Percentiles rank a stretch among this genome's conserved stretches.
These are phyloP conservation scores for Aspergillus novoparasiticus DNA, from an alignment of 2,329 filamentous ascomycete species.

Conservation along the genomic window DNA sequence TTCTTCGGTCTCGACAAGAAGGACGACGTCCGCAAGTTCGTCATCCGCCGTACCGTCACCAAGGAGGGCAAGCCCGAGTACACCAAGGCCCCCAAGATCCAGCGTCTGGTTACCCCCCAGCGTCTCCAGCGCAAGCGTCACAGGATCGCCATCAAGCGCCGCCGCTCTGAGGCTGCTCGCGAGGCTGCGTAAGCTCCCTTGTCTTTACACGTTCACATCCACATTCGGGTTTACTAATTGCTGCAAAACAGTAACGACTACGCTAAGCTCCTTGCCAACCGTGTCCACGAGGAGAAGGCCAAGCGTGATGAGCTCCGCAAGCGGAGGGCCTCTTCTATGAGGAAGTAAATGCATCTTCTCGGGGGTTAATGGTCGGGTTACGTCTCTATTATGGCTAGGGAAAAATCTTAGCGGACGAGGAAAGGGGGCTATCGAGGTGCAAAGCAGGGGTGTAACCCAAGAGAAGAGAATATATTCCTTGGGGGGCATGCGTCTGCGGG, in stretches of 20 bases:
- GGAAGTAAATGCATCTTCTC: constrained; percentile 64
- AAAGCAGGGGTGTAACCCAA: constrained; percentile 12
- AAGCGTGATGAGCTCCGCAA: constrained; percentile 93
- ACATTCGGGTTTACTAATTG: constrained; percentile 25
- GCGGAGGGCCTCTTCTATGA: constrained; percentile 95
- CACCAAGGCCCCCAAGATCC: constrained; percentile 99
- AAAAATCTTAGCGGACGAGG: constrained; percentile 21
- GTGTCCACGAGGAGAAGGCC: constrained; percentile 93
- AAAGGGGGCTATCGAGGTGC: constrained; percentile 17
- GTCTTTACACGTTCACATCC: constrained; percentile 23
- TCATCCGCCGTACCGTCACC: constrained; percentile 97
- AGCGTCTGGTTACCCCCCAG: constrained; percentile 98
- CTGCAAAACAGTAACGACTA: constrained; percentile 78
- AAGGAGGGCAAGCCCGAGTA: constrained; percentile 96
- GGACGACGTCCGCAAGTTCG: constrained; percentile 99
- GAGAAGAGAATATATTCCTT: constrained; percentile 11
- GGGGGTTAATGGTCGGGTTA: constrained; percentile 40
- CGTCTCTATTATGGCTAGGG: constrained; percentile 37
- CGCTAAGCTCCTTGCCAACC: constrained; percentile 92
- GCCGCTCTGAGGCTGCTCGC: constrained; percentile 94
- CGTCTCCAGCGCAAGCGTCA: constrained; percentile 99
- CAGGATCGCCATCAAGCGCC: constrained; percentile 96
- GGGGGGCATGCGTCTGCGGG: constrained; percentile 4
- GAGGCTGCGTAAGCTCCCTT: constrained; percentile 82
- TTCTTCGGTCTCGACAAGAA: constrained; percentile 99